Conservation (phyloP, 345 rosid genomes). For the Heritiera fomes region DNA sequence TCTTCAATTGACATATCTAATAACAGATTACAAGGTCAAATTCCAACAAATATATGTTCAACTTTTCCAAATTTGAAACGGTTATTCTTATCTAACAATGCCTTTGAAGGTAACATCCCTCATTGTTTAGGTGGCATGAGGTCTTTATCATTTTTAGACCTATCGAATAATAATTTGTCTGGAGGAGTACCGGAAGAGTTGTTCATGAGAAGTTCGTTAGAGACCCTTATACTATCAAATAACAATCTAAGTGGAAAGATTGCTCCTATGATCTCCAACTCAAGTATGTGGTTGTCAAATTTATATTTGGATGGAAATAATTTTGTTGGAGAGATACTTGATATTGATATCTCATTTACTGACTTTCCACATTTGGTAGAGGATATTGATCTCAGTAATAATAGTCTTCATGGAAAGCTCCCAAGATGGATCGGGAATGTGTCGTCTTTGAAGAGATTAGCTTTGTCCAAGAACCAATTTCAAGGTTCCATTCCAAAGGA, state of each 20-base stretch:
- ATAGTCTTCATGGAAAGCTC: neutral
- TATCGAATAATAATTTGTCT: conserved; percentile 24
- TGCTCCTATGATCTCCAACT: neutral
- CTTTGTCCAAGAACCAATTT: neutral
- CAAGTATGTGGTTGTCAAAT: no score
- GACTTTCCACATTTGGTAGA: neutral
- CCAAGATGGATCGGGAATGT: neutral
- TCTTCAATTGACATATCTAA: no score
- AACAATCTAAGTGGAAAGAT: conserved; percentile 30
- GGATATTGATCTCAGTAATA: conserved; percentile 2
- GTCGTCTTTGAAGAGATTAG: neutral
- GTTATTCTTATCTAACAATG: conserved; percentile 22
- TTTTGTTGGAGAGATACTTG: no score
- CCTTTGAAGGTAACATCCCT: conserved; percentile 1
- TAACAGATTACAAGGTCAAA: no score
- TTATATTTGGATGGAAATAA: no score
- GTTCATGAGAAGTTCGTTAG: neutral
- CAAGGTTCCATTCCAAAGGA: conserved; percentile 9
- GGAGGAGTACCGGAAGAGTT: conserved; percentile 20
- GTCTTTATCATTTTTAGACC: neutral
- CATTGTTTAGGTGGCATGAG: neutral
- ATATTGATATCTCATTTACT: no score
- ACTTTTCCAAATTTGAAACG: neutral
- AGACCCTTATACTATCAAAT: conserved; percentile 14
- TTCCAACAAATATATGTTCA: no score